A percentile compares a stretch with the other conserved stretches of the same genome.
Evolutionary conservation across 257 asterid genomes (phyloP).

Genomic region (Asclepias syriaca): DNA sequence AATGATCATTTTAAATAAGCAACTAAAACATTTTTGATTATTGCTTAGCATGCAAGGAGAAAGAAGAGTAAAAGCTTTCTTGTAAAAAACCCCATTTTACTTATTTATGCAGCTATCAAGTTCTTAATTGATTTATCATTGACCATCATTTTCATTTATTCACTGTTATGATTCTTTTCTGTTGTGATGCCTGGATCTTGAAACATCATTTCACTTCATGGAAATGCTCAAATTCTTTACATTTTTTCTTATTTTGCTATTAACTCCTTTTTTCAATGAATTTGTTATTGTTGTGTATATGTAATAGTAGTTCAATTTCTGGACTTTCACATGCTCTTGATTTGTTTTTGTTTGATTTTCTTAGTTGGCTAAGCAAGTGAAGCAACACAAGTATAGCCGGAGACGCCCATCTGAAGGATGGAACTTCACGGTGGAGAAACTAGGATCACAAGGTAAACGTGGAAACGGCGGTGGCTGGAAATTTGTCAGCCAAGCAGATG

Average conservation of each 20-base stretch:
- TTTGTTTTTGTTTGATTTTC: not conserved
- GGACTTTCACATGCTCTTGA: not conserved
- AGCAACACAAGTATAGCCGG: conserved; percentile 81
- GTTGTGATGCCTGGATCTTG: not conserved
- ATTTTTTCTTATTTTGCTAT: not conserved
- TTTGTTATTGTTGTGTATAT: not conserved
- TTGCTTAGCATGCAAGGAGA: not conserved
- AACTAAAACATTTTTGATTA: not conserved
- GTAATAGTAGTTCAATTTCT: not conserved
- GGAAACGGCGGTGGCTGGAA: conserved; percentile 92
- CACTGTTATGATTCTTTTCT: not conserved
- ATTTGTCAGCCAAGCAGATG: conserved; percentile 72
- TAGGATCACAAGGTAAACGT: conserved; percentile 69
- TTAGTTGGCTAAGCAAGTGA: conserved; percentile 68
- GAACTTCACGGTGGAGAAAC: conserved; percentile 81
- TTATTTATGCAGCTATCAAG: not conserved
- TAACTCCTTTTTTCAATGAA: not conserved
- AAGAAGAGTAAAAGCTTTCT: not conserved
- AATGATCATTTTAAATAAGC: not conserved
- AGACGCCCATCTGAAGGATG: conserved; percentile 89
- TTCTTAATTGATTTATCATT: not conserved
- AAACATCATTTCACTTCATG: not conserved
- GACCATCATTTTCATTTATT: not conserved
- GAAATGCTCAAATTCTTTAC: not conserved
- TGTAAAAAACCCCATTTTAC: not conserved